Percentiles rank a stretch among this genome's conserved stretches.
Evolutionary conservation across 306 rosid species (phyloP).

Genomic region (Senna siamea): DNA sequence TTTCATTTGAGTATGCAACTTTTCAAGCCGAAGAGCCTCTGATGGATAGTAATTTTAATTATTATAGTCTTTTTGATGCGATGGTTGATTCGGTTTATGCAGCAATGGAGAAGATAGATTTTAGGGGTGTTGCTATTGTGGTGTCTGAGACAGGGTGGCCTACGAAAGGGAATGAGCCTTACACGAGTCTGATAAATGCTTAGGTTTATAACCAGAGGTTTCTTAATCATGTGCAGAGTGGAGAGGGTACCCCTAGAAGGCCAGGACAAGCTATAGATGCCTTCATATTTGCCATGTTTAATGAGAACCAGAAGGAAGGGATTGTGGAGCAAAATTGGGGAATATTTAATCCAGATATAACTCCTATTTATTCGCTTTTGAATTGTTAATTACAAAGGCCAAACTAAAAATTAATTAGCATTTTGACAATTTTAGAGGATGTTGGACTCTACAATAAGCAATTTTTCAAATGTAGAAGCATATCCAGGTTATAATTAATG

Average conservation of each 20-base stretch:
- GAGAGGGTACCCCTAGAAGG: not conserved
- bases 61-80: not conserved
- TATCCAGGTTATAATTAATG: no score
- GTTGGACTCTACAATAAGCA: no score
- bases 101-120: not conserved
- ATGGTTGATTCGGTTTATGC: constrained; percentile 16
- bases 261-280: not conserved
- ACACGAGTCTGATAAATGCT: not conserved
- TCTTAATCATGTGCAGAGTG: not conserved
- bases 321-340: constrained; percentile 42
- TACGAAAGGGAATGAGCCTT: not conserved
- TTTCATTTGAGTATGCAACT: constrained; percentile 21
- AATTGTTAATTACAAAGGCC: not conserved
- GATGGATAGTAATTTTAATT: not conserved
- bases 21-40: constrained; percentile 18
- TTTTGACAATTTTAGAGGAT: not conserved
- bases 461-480: no score
- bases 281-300: constrained; percentile 21
- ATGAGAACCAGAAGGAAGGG: constrained; percentile 12
- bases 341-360: constrained; percentile 30
- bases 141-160: constrained; percentile 25
- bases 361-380: constrained; percentile 23
- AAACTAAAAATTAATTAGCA: not conserved
- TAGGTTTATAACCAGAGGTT: not conserved
- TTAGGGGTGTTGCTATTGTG: not conserved